phyloP scores from a whole-genome alignment of 371 early-diverging fungal species.

The Mucor racemosus region DNA sequence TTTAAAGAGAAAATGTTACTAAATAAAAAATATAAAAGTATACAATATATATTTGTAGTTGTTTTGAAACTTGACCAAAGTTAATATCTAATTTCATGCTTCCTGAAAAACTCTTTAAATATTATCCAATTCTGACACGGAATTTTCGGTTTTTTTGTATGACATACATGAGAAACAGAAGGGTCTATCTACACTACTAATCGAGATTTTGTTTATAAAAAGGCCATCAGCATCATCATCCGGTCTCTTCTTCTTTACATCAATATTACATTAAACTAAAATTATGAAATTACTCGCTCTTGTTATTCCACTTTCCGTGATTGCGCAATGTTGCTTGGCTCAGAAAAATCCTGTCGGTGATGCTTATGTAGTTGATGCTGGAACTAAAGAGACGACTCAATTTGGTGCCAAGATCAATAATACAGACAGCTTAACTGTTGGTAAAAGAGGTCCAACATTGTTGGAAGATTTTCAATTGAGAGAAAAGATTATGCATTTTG shows the following conservation, averaged over 20 bases:
- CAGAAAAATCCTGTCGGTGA: constrained; percentile 6
- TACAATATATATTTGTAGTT: too few relatives aligned
- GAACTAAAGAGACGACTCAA: constrained; percentile 31
- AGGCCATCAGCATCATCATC: background rate
- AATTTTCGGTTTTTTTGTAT: too few relatives aligned
- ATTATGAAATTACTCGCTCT: background rate
- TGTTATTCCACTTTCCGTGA: background rate
- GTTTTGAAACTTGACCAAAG: background rate
- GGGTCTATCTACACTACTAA: background rate
- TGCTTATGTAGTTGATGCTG: constrained; percentile 18
- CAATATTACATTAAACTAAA: background rate
- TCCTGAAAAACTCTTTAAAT: background rate
- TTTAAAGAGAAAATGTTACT: too few relatives aligned
- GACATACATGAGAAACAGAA: too few relatives aligned
- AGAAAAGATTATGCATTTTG: constrained; percentile 62
- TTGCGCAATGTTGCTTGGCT: background rate
- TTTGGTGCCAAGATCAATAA: constrained; percentile 36
- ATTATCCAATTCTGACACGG: too few relatives aligned
- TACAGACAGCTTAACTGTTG: constrained; percentile 43
- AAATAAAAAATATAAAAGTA: too few relatives aligned
- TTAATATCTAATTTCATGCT: too few relatives aligned
- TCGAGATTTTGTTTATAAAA: constrained; percentile 1
- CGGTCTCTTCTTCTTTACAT: background rate
- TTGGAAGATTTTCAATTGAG: constrained; percentile 55
- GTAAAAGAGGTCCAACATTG: constrained; percentile 52